Evolutionary conservation across 345 rosid genomes (phyloP), one percentile per base, ranked within the genome.

Genomic region (Euphorbia lathyris): DNA sequence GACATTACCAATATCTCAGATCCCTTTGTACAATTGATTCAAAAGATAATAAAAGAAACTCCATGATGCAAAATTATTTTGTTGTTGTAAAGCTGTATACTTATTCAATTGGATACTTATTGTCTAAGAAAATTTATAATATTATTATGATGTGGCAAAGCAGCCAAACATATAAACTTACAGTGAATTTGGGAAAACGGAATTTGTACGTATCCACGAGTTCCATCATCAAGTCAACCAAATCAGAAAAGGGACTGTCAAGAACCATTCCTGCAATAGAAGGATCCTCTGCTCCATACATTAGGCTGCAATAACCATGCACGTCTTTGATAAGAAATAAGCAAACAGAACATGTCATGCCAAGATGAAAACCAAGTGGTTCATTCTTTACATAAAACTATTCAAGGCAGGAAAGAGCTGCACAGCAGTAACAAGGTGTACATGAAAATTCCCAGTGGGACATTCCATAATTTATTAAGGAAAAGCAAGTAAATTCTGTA

Each of bases 261-360:
- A 93, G 87, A 83, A 93, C 94, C 85, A 90, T 87, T 84, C 98
- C 98, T 50, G 96, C 97, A 25, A 90, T 88, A 9, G 98, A 93
- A 48, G 98, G 97, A 80, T 93, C 98, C 80, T 88, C 92, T 50
- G 92, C 92, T 80, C 93, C 97, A 82, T 93, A 93, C 93, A 93
- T 73, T 42, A 93, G 83, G 86, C 98, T 93, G 90, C 58, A 58
- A 76, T 36, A 75, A 55, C 30, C 63, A 61, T 34, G 27, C 29
- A 57, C 32, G 73, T 70, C 36, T 47, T 66, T 71, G 72, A 55
- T 20, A 47, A 45, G 38, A 67, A n/a, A 63, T 11, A 61, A 69
- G 48, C 27, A 57, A 36, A 59, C 38, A 74, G 22, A 25, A 73
- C 30, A 36, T 57, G 34, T 59, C 23, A 43, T 53, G 58, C 11